Base-by-base conservation (phyloP, 495 filamentous ascomycete genomes). In the Cercophora samala region DNA sequence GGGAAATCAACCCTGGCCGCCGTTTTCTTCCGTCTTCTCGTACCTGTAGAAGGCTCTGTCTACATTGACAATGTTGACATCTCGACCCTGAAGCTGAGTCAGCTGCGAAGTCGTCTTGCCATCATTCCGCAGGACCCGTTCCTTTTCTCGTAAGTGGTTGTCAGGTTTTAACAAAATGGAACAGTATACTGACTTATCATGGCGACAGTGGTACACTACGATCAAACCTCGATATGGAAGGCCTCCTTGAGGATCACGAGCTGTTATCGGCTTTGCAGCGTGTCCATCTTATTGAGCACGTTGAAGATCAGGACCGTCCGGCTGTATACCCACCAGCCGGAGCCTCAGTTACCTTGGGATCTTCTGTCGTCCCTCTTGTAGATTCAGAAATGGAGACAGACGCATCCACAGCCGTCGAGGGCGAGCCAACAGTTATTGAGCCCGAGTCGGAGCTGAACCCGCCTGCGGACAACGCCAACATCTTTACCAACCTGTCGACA, bases 51-150 rank as follows among this genome's bases (percentile, higher is more conserved):
- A 4, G 85, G 85, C 3, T 70, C 66, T 1, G 76, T 87, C 26
- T 69, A 69, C 23, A 82, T 88, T 61, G 83, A 86, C 62, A 81
- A 81, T 9, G 51, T 86, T 11, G 80, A 87, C 67, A 83, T 85
- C 60, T 74, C 77, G 3, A 79, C 70, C 1, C 64, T 86, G 60
- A 80, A 77, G 58, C 76, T 85, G 15, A 69, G 74, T n/a, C 77
- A 80, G 19, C 75, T 87, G 26, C 82, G 85, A 4, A 78, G 73
- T 13, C 75, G 82, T 3, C 69, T 87, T 0, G 83, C 80, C 2
- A 82, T 86, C 52, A 86, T 87, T 32, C 81, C 83, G 0, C 85
- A 87, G 62, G 83, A 86, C 55, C 82, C 84, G 1, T 77, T 85
- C n/a, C 64, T 87, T 1, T 83, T 86, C 37, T 78, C 79, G 70